Percentiles rank a stretch among this genome's conserved stretches.
Evolutionary conservation across 495 filamentous ascomycete genomes (phyloP).

Genomic region (Daldinia decipiens): DNA sequence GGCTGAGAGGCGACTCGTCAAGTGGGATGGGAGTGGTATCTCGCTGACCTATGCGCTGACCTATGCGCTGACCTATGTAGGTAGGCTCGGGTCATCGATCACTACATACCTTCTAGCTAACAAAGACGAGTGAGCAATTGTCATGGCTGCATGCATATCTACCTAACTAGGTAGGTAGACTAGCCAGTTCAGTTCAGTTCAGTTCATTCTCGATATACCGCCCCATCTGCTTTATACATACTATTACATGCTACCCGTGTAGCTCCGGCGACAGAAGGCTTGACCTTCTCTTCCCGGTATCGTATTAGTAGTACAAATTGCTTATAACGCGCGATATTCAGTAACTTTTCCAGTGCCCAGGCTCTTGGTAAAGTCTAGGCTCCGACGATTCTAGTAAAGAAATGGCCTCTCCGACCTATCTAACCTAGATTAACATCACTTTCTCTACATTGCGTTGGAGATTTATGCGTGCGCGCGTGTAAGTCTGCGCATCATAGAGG

Average conservation of each 20-base stretch:
- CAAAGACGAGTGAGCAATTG: neutral
- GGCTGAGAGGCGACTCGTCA: neutral
- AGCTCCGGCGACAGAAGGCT: neutral
- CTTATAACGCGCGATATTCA: neutral
- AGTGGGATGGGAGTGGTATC: neutral
- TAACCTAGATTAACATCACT: neutral
- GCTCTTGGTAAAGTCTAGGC: conserved; percentile 35
- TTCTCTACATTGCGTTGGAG: neutral
- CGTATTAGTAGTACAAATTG: neutral
- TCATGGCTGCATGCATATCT: neutral
- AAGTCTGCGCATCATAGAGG: neutral
- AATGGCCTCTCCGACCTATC: too few species aligned
- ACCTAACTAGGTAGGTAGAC: too few species aligned
- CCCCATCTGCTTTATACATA: neutral
- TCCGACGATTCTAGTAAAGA: neutral
- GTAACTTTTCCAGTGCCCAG: conserved; percentile 29
- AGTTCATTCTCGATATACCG: neutral
- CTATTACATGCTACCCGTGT: too few species aligned
- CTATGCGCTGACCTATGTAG: neutral
- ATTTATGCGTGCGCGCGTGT: neutral
- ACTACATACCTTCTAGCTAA: neutral
- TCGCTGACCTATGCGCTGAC: neutral
- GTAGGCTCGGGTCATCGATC: neutral
- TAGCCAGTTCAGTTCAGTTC: neutral
- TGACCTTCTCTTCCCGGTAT: conserved; percentile 31